A percentile compares a stretch with the other conserved stretches of the same genome.
Conservation (phyloP, 1,284 basidiomycete species). For the Schizopora paradoxa region DNA sequence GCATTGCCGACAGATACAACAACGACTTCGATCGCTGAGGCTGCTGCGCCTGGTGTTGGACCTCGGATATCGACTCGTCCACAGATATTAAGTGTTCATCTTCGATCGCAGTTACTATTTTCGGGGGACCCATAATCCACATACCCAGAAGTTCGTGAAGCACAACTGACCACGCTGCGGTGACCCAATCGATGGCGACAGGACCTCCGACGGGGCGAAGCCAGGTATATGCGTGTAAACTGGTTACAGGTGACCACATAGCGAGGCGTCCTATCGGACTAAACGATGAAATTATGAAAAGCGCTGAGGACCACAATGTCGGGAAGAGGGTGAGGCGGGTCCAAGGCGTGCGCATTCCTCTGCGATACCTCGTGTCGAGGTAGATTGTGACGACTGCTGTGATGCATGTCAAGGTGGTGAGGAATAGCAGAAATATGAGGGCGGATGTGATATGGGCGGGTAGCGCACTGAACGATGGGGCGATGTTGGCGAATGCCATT, state of each 20-base stretch:
- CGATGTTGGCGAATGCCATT: slow-evolving; percentile 40
- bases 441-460: slow-evolving; percentile 41
- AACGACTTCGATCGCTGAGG: slow-evolving; percentile 14
- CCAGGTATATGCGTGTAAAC: slow-evolving; percentile 56
- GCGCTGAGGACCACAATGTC: slow-evolving; percentile 57
- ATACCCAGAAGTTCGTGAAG: slow-evolving; percentile 43
- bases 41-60: slow-evolving; percentile 15
- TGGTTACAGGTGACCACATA: slow-evolving; percentile 59
- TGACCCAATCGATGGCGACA: slow-evolving; percentile 60
- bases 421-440: slow-evolving; percentile 33
- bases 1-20: slow-evolving; percentile 34
- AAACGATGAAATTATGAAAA: slow-evolving; percentile 44
- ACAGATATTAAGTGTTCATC: slow-evolving; percentile 16
- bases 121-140: slow-evolving; percentile 50
- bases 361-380: slow-evolving; percentile 30
- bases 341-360: slow-evolving; percentile 32
- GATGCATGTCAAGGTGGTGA: slow-evolving; percentile 36
- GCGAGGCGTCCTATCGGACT: slow-evolving; percentile 66
- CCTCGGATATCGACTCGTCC: slow-evolving; percentile 4
- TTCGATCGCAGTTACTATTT: slow-evolving; percentile 23
- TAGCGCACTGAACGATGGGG: slow-evolving; percentile 49
- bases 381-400: slow-evolving; percentile 39
- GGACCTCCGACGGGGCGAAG: slow-evolving; percentile 51
- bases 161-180: slow-evolving; percentile 67
- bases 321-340: slow-evolving; percentile 56